phyloP scores from a whole-genome alignment of 2,329 filamentous ascomycete species.

The Sporothrix schenckii region DNA sequence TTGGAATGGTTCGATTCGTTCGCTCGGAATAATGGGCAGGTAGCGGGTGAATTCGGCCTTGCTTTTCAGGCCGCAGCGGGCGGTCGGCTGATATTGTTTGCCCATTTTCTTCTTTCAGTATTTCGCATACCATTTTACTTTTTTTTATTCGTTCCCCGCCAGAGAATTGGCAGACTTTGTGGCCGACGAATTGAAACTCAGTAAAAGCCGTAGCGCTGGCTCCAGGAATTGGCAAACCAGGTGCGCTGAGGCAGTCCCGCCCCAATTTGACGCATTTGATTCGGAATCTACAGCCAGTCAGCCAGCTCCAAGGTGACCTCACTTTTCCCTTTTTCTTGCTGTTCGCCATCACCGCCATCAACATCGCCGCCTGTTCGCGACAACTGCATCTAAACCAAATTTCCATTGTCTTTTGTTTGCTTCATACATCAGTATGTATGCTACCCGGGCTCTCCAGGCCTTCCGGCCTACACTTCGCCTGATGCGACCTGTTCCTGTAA shows the following conservation, averaged over 20 bases:
- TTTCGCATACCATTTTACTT: constrained; percentile 27
- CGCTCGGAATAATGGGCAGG: constrained; percentile 34
- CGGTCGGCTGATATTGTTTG: constrained; percentile 31
- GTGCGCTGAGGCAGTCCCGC: constrained; percentile 29
- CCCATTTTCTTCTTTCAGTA: constrained; percentile 30
- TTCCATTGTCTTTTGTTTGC: constrained; percentile 35
- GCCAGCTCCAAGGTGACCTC: constrained; percentile 33
- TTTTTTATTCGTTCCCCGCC: constrained; percentile 20
- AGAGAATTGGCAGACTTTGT: constrained; percentile 1
- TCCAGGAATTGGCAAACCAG: not conserved
- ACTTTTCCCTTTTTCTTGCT: constrained; percentile 31
- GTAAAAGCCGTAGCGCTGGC: constrained; percentile 30
- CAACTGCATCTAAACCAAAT: constrained; percentile 37
- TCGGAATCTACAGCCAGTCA: constrained; percentile 16
- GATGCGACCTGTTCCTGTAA: constrained; percentile 74
- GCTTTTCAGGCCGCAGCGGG: constrained; percentile 23
- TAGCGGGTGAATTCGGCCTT: constrained; percentile 34
- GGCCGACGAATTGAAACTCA: constrained; percentile 35
- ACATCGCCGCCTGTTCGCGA: constrained; percentile 13
- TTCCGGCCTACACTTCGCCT: constrained; percentile 67
- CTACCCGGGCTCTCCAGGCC: constrained; percentile 68
- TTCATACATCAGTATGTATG: constrained; percentile 58
- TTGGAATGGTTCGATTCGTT: constrained; percentile 37
- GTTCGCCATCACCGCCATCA: constrained; percentile 6
- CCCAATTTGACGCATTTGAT: constrained; percentile 35